These are phyloP conservation scores for Pseudogymnoascus sp. DNA, from an alignment of 2,329 filamentous ascomycete genomes.

Conservation along the genomic window DNA sequence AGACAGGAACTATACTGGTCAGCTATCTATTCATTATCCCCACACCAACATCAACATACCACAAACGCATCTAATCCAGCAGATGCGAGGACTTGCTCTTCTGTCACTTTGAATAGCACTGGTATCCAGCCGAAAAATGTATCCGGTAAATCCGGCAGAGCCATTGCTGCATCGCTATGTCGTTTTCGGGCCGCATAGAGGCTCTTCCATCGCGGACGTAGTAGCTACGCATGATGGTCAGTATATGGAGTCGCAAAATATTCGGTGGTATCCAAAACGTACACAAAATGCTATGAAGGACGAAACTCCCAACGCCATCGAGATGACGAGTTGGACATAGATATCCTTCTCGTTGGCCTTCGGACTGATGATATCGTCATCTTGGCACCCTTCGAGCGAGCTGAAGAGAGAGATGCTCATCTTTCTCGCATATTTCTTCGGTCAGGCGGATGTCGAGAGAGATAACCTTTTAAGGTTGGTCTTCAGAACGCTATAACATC, in stretches of 20 bases:
- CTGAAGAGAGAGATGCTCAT: background rate
- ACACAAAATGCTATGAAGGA: slow-evolving; percentile 74
- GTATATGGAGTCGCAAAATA: slow-evolving; percentile 10
- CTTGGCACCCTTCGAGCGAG: slow-evolving; percentile 1
- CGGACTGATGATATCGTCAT: slow-evolving; percentile 4
- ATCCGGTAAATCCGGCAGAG: slow-evolving; percentile 71
- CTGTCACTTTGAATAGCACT: slow-evolving; percentile 71
- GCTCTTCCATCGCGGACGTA: slow-evolving; percentile 84
- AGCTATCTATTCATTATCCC: slow-evolving; percentile 9
- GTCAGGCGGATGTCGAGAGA: background rate
- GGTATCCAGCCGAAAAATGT: slow-evolving; percentile 91
- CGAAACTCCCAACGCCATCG: slow-evolving; percentile 56
- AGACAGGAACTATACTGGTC: slow-evolving; percentile 56
- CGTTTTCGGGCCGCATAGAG: slow-evolving; percentile 85
- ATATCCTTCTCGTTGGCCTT: slow-evolving; percentile 21
- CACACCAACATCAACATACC: slow-evolving; percentile 38
- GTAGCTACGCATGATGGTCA: slow-evolving; percentile 44
- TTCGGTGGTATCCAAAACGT: slow-evolving; percentile 25
- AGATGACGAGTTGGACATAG: slow-evolving; percentile 61
- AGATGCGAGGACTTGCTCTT: slow-evolving; percentile 81
- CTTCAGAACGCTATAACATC: background rate
- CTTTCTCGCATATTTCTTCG: background rate
- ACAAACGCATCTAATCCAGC: slow-evolving; percentile 94
- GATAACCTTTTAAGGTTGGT: background rate
- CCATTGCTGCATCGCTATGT: slow-evolving; percentile 48